Evolutionary conservation across 192 early-diverging fungal genomes (phyloP).

Genomic region (Backusella luteola): DNA sequence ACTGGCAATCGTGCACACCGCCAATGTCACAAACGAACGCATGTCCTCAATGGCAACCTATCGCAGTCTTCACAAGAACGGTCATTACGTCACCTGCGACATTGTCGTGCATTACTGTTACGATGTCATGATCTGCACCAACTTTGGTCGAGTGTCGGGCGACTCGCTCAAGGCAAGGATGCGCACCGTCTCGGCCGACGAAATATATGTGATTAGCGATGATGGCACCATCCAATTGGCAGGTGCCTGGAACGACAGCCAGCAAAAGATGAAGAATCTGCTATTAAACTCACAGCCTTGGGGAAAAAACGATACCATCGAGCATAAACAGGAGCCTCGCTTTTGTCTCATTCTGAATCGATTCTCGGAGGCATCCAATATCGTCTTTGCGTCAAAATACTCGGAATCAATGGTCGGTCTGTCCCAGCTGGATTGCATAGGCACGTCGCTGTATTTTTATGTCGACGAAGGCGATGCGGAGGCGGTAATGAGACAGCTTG

Average conservation of each 20-base stretch:
- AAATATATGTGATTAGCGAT: not conserved
- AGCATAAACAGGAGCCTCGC: conserved; percentile 18
- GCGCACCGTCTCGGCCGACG: conserved; percentile 3
- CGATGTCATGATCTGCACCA: conserved; percentile 22
- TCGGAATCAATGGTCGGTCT: not conserved
- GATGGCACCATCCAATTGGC: conserved; percentile 8
- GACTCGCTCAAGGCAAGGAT: not conserved
- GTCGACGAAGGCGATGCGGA: not conserved
- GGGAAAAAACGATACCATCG: not conserved
- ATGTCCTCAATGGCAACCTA: conserved; percentile 38
- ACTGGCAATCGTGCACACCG: conserved; percentile 33
- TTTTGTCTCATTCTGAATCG: conserved; percentile 23
- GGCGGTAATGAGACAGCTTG: not conserved
- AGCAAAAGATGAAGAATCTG: not conserved
- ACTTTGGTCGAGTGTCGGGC: not conserved
- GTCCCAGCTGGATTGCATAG: not conserved
- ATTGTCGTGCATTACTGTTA: conserved; percentile 29
- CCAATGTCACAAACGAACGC: conserved; percentile 36
- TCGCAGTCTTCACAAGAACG: conserved; percentile 40
- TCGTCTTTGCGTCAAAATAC: conserved; percentile 4
- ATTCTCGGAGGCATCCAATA: not conserved
- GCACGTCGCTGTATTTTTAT: conserved; percentile 13
- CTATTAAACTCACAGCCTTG: not conserved
- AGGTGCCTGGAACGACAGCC: not conserved
- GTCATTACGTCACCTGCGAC: conserved; percentile 22